Base-by-base conservation (phyloP, 208 protist species). In the Lotmaria passim region DNA sequence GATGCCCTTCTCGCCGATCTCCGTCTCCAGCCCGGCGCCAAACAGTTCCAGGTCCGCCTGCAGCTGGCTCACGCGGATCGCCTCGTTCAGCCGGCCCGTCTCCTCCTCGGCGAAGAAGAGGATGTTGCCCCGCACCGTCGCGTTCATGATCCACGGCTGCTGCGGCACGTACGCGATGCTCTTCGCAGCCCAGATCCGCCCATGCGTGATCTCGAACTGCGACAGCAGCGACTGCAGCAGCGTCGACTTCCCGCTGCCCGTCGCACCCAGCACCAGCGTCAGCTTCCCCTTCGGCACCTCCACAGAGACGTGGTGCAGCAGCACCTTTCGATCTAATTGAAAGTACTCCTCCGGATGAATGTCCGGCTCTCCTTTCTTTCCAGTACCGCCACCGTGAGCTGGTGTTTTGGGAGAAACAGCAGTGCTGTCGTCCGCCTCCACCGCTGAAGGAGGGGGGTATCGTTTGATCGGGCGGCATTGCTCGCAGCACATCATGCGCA, bases 81-180 rank as follows among this genome's bases (percentile, higher is more conserved):
- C 80, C 5, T 62, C 24, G 14, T n/a, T 26, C 43, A 70, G 55
- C 23, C 63, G 63, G 15, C 69, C 24, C 28, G 81, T 19, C 31
- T 97, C 81, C 48, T 87, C 76, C 12, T 55, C 39, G 44, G 50
- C 39, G 44, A 92, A 95, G 65, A 98, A 98, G 10, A 93, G 39
- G 39, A 98, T 93, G 70, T 98, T 98, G 3, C 97, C 86, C 3
- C 79, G 72, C 7, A 98, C 26, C 14, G 94, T 95, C 17, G 81
- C 81, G 72, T 98, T 96, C 67, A 93, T 83, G 21, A 98, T 91
- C 84, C 89, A 98, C 36, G 95, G 65, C 65, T 91, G 75, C 73
- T 98, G 96, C 12, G 93, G 76, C 43, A 86, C 83, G 68, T 96
- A 98, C 8, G 90, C 90, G 47, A 98, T 79, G 21, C 43, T 81